Conservation (phyloP, 768 basidiomycete genomes). For the Heimioporus sp. region DNA sequence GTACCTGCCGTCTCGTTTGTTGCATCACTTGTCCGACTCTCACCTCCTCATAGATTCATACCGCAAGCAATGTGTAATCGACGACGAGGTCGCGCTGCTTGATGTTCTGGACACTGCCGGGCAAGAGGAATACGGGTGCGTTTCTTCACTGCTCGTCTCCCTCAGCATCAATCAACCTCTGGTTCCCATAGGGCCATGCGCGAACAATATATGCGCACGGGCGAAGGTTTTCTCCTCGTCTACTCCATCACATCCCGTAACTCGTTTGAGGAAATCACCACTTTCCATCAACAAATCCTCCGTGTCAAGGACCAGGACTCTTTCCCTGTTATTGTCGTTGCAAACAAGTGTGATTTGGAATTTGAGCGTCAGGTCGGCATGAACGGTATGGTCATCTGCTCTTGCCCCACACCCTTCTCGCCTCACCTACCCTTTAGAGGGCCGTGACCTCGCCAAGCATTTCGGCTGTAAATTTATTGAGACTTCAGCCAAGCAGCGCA, state of each 20-base stretch:
- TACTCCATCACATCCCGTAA: slow-evolving; percentile 98
- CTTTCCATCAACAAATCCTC: slow-evolving; percentile 94
- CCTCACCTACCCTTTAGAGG: slow-evolving; percentile 60
- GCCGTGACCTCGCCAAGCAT: slow-evolving; percentile 92
- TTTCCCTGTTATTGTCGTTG: slow-evolving; percentile 94
- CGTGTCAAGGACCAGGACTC: slow-evolving; percentile 95
- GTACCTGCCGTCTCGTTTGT: slow-evolving; percentile 34
- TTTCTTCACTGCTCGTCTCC: slow-evolving; percentile 14
- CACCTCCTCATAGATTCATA: slow-evolving; percentile 70
- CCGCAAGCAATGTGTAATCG: slow-evolving; percentile 94
- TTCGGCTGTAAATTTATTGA: slow-evolving; percentile 95
- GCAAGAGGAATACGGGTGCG: slow-evolving; percentile 96
- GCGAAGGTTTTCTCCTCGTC: slow-evolving; percentile 96
- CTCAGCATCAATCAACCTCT: not conserved
- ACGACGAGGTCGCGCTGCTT: slow-evolving; percentile 96
- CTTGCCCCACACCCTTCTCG: not conserved
- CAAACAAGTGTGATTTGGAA: slow-evolving; percentile 97
- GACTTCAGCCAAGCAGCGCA: slow-evolving; percentile 93
- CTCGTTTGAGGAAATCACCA: slow-evolving; percentile 96
- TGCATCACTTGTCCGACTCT: not conserved
- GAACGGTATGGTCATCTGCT: slow-evolving; percentile 59
- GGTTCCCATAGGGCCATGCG: slow-evolving; percentile 79
- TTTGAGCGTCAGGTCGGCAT: slow-evolving; percentile 95
- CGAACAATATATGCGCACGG: slow-evolving; percentile 98
- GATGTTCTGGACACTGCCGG: slow-evolving; percentile 98